Evolutionary conservation across 176 grass and related monocot species (phyloP).

Genomic region (Zoysia japonica): DNA sequence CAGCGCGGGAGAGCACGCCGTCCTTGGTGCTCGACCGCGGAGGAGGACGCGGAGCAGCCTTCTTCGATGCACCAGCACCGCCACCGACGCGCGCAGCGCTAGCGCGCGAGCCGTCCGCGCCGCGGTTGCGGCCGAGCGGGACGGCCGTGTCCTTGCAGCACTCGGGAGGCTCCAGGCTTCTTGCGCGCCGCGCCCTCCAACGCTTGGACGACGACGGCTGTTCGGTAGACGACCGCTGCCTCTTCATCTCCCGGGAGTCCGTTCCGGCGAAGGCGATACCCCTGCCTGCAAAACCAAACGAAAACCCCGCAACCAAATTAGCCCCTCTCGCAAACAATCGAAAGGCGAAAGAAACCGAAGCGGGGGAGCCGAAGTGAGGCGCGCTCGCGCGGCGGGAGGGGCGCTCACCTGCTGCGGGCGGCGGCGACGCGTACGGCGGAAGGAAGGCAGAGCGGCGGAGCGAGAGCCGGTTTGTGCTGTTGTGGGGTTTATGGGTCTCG

Average conservation of each 20-base stretch:
- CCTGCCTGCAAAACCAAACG: too few species aligned
- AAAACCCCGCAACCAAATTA: too few species aligned
- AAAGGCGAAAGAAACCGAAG: too few species aligned
- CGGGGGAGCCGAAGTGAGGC: too few species aligned
- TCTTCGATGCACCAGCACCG: neutral
- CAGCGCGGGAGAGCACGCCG: neutral
- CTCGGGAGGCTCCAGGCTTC: neutral
- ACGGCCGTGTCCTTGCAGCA: neutral
- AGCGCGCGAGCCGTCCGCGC: neutral
- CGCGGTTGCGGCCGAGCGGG: neutral
- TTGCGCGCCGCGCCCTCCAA: neutral
- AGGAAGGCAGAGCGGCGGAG: too few species aligned
- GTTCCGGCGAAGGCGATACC: too few species aligned
- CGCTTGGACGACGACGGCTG: conserved; percentile 17
- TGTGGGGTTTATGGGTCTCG: too few species aligned
- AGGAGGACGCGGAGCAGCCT: neutral
- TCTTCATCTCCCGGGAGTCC: neutral
- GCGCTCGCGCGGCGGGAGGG: too few species aligned
- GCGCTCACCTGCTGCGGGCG: too few species aligned
- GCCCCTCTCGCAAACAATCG: too few species aligned
- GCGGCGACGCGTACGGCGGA: too few species aligned
- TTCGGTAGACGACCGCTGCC: neutral
- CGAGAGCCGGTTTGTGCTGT: too few species aligned
- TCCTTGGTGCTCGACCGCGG: neutral
- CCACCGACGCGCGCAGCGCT: neutral